These are phyloP conservation scores for Alternaria triticimaculans DNA, from an alignment of 2,329 filamentous ascomycete genomes.

Conservation along the genomic window DNA sequence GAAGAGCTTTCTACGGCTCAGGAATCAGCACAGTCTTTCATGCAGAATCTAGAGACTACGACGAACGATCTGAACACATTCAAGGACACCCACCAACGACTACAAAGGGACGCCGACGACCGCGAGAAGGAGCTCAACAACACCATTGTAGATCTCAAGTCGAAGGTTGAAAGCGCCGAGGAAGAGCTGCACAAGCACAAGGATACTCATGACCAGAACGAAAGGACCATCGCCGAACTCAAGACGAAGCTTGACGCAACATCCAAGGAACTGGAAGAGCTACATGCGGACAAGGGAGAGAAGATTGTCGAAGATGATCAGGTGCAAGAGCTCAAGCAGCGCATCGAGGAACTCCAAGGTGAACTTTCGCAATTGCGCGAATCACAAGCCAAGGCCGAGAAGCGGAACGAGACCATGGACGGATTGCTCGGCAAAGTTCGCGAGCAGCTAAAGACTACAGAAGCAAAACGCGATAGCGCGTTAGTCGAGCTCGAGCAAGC, in stretches of 20 bases:
- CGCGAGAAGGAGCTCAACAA: conserved; percentile 39
- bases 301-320: conserved; percentile 39
- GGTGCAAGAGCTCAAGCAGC: conserved; percentile 31
- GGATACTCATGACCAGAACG: conserved; percentile 48
- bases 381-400: conserved; percentile 53
- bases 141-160: conserved; percentile 36
- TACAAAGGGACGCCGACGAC: conserved; percentile 41
- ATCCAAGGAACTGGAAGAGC: conserved; percentile 59
- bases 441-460: conserved; percentile 61
- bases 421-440: conserved; percentile 62
- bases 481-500: conserved; percentile 51
- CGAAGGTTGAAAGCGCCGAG: conserved; percentile 48
- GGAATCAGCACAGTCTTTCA: conserved; percentile 62
- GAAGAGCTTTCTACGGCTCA: conserved; percentile 73
- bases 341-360: conserved; percentile 41
- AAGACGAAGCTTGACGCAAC: conserved; percentile 36
- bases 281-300: conserved; percentile 44
- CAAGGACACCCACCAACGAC: conserved; percentile 59
- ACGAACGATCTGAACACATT: conserved; percentile 67
- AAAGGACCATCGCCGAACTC: conserved; percentile 50
- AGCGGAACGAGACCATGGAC: conserved; percentile 61
- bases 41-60: conserved; percentile 69
- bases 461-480: conserved; percentile 56
- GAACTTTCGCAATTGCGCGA: conserved; percentile 41
- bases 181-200: conserved; percentile 55